Base-by-base conservation (phyloP, 75 land plant genomes). In the Selaginella tamariscina region DNA sequence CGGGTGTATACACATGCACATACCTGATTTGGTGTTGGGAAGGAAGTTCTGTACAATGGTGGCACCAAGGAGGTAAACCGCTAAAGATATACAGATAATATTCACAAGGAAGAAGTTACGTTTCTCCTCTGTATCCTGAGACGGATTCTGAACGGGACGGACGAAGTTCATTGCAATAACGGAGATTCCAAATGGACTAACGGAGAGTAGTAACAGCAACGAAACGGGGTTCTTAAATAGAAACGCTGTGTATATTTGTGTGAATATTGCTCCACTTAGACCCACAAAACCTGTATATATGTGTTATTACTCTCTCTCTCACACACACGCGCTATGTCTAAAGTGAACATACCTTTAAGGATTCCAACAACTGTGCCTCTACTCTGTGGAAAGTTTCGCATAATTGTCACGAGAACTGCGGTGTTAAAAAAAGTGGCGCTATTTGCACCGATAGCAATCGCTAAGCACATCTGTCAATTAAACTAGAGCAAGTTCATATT, bases 401-500 rank as follows among this genome's bases (percentile, higher is more conserved):
- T 78, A 57, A 32, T 60, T 9, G 81, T 79, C 27, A 79, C 80
- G 13, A 79, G 63, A 24, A 64, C 68, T 21, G 81, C 81, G 2
- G 81, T 79, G 62, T 72, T 77, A 56, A 79, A 72, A 71, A 78
- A 79, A 15, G 81, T 77, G 66, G 81, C 68, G n/a, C 80, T 77
- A 23, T 79, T 79, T 23, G 81, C 65, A 13, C 75, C 81, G 9
- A 77, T 22, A 29, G 57, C 44, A 23, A 66, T 49, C 13, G 81
- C 68, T 22, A 77, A 15, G 28, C 69, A 72, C 74, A 79, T 77
- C 81, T 79, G 79, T 29, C 8, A 23, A 23, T 2, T 23, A 59
- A 49, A 20, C 18, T 11, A 49, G 54, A 49, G 20, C 20, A 11
- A 11, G 20, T 49, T 20, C 54, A 11, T 11, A 49, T 11, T 11